Conservation (phyloP, 129 eudicot species). For the Ambrosia artemisiifolia region DNA sequence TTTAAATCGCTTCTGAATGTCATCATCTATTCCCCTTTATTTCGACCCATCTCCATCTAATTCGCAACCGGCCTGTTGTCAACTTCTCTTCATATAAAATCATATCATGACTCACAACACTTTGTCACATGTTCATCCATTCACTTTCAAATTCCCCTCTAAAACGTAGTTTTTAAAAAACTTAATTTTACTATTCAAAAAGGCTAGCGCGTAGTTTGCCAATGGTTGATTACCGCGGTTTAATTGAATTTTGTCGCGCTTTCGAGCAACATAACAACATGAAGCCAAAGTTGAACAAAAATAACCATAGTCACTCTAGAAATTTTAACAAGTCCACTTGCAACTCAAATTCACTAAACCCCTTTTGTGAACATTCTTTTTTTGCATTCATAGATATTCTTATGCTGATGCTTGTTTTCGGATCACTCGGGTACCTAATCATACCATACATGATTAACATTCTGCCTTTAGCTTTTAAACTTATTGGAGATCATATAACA, state of each 20-base stretch:
- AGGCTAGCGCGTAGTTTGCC: too few relatives aligned
- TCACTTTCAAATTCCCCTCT: neutral
- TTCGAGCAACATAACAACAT: slow-evolving; percentile 30
- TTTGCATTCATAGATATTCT: slow-evolving; percentile 34
- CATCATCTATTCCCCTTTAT: slow-evolving; percentile 18
- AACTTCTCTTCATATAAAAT: neutral
- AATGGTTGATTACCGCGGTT: slow-evolving; percentile 49
- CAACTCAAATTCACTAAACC: slow-evolving; percentile 11
- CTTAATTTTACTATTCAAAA: too few relatives aligned
- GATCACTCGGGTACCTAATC: slow-evolving; percentile 35
- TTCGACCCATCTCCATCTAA: slow-evolving; percentile 12
- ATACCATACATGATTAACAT: slow-evolving; percentile 26
- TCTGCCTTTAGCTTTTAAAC: slow-evolving; percentile 18
- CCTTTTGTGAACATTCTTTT: slow-evolving; percentile 34
- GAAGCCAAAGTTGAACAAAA: neutral
- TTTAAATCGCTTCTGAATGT: neutral
- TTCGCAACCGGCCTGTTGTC: neutral
- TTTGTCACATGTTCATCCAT: slow-evolving; percentile 1
- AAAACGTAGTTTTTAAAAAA: too few relatives aligned
- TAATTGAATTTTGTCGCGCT: slow-evolving; percentile 52
- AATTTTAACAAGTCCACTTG: slow-evolving; percentile 6
- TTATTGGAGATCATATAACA: slow-evolving; percentile 20
- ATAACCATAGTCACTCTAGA: slow-evolving; percentile 3
- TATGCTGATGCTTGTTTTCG: slow-evolving; percentile 36
- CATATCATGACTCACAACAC: neutral